These are phyloP conservation scores for Meripilus lineatus DNA, from an alignment of 1,284 basidiomycete species.

Conservation along the genomic window DNA sequence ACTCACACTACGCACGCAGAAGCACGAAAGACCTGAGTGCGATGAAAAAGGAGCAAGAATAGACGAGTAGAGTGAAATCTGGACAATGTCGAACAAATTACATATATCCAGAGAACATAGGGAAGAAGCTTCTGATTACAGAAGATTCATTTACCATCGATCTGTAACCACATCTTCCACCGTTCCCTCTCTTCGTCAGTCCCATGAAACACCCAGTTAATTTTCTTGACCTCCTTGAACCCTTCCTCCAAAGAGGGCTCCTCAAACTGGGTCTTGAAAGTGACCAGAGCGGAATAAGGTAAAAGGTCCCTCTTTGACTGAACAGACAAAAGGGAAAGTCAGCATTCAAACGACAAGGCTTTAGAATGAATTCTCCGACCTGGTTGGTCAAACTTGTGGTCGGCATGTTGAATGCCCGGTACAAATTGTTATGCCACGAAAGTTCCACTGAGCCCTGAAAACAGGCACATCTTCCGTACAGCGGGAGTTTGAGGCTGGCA, in stretches of 20 bases:
- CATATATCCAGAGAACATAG: too few species aligned
- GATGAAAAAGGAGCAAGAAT: slow-evolving; percentile 35
- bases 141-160: slow-evolving; percentile 56
- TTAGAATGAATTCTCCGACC: slow-evolving; percentile 25
- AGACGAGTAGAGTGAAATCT: not conserved
- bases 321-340: not conserved
- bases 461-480: slow-evolving; percentile 55
- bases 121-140: too few species aligned
- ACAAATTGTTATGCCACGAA: slow-evolving; percentile 88
- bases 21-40: slow-evolving; percentile 54
- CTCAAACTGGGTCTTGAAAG: slow-evolving; percentile 61
- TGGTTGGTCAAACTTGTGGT: not conserved
- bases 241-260: slow-evolving; percentile 67
- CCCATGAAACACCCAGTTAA: slow-evolving; percentile 81
- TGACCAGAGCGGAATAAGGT: slow-evolving; percentile 59
- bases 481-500: not conserved
- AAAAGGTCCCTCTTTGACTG: slow-evolving; percentile 52
- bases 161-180: slow-evolving; percentile 80
- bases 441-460: slow-evolving; percentile 73
- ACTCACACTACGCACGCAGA: slow-evolving; percentile 32
- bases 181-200: slow-evolving; percentile 57
- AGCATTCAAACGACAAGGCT: not conserved
- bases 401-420: slow-evolving; percentile 64
- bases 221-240: slow-evolving; percentile 66
- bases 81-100: not conserved